Conservation (phyloP, 495 filamentous ascomycete species). For the Aspergillus cristatus region DNA sequence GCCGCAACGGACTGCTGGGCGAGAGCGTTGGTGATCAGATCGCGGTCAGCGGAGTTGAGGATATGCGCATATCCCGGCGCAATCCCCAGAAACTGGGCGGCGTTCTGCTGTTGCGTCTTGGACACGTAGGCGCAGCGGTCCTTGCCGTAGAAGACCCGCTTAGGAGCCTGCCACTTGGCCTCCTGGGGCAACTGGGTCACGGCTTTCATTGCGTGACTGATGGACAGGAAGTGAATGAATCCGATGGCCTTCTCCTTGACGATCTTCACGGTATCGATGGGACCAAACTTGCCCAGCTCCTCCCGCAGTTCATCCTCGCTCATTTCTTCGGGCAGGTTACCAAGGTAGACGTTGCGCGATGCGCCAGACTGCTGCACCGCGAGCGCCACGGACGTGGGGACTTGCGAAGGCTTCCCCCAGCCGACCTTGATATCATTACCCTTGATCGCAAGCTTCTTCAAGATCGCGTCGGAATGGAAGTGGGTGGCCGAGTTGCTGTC, state of each 20-base stretch:
- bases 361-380: constrained; percentile 96
- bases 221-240: constrained; percentile 95
- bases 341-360: constrained; percentile 96
- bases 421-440: constrained; percentile 99
- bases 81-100: constrained; percentile 95
- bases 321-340: constrained; percentile 84
- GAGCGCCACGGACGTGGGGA: constrained; percentile 90
- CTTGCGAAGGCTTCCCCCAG: constrained; percentile 98
- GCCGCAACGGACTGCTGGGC: constrained; percentile 97
- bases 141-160: constrained; percentile 96
- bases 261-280: constrained; percentile 95
- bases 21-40: constrained; percentile 89
- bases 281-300: constrained; percentile 91
- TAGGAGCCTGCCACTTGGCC: constrained; percentile 89
- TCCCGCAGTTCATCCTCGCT: constrained; percentile 88
- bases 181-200: constrained; percentile 94
- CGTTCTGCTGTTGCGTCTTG: constrained; percentile 99
- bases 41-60: constrained; percentile 87
- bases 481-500: constrained; percentile 95
- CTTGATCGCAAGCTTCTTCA: constrained; percentile 97
- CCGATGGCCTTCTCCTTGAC: constrained; percentile 97
- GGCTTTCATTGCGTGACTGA: constrained; percentile 98
- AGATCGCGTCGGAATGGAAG: constrained; percentile 97
- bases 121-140: constrained; percentile 97
- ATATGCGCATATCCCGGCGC: constrained; percentile 96